These are phyloP conservation scores for Dryadomyces quercus-mongolicae DNA, from an alignment of 2,329 filamentous ascomycete species.

Conservation along the genomic window DNA sequence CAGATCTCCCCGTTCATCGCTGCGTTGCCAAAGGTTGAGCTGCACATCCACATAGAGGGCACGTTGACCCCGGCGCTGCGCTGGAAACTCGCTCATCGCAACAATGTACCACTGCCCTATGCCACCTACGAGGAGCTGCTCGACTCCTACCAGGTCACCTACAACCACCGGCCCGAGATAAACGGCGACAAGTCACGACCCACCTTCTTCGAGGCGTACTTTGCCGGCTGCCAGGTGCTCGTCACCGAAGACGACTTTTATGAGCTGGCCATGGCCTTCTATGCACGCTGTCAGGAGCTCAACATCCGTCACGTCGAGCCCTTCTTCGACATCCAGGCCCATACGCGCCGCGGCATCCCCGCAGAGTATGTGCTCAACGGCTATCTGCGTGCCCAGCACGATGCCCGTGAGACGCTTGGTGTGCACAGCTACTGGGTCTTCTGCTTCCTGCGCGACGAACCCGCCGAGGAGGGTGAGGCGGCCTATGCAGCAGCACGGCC, in stretches of 20 bases:
- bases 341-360: constrained; percentile 48
- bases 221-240: constrained; percentile 59
- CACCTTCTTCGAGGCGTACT: constrained; percentile 62
- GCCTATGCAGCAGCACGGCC: constrained; percentile 31
- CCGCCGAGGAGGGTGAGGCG: constrained; percentile 38
- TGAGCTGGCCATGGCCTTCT: constrained; percentile 59
- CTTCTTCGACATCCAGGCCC: constrained; percentile 72
- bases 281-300: constrained; percentile 47
- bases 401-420: constrained; percentile 47
- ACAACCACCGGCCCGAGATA: constrained; percentile 18
- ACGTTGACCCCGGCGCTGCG: constrained; percentile 26
- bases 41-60: constrained; percentile 34
- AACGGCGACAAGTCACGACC: constrained; percentile 13
- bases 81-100: constrained; percentile 28
- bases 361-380: constrained; percentile 53
- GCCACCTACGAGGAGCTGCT: constrained; percentile 40
- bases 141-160: constrained; percentile 52
- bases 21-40: constrained; percentile 29
- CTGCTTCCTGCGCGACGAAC: constrained; percentile 59
- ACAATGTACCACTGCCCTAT: constrained; percentile 20
- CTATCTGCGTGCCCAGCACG: constrained; percentile 44
- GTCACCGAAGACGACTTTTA: constrained; percentile 55
- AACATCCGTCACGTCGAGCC: constrained; percentile 61
- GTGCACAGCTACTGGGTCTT: constrained; percentile 54
- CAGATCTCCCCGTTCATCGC: constrained; percentile 22